A percentile compares a stretch with the other conserved stretches of the same genome.
Evolutionary conservation across 257 asterid genomes (phyloP).

Genomic region (Nicotiana paniculata): DNA sequence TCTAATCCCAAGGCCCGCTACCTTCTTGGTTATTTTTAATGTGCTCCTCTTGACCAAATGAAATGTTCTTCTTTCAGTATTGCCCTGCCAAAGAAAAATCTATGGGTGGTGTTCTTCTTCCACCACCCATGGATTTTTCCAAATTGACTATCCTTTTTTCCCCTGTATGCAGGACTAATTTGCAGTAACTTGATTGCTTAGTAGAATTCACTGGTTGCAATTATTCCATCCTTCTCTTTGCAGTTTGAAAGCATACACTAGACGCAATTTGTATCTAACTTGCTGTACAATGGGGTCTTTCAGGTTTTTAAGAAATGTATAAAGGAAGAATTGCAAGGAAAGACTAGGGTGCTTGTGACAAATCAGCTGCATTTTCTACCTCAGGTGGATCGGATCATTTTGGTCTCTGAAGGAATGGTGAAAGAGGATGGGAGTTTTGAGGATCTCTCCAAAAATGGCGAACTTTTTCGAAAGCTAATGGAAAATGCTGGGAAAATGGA

Average conservation of each 20-base stretch:
- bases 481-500: conserved; percentile 86
- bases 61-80: too few relatives aligned
- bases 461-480: conserved; percentile 68
- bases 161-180: not conserved
- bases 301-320: conserved; percentile 80
- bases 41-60: not conserved
- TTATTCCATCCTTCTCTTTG: not conserved
- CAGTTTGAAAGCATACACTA: not conserved
- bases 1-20: not conserved
- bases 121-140: not conserved
- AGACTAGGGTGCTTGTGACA: conserved; percentile 83
- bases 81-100: too few relatives aligned
- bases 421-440: conserved; percentile 86
- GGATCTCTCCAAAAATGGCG: conserved; percentile 59
- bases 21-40: not conserved
- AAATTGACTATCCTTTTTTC: not conserved
- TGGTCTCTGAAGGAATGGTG: conserved; percentile 68
- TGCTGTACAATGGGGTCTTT: not conserved
- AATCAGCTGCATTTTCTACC: conserved; percentile 89
- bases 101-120: not conserved
- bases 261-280: not conserved
- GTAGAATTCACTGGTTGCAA: not conserved
- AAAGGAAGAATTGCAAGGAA: conserved; percentile 65
- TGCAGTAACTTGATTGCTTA: not conserved
- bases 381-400: conserved; percentile 66